Evolutionary conservation across 2,329 filamentous ascomycete genomes (phyloP), one percentile per base, ranked within the genome.

Genomic region (Beauveria caledonica): DNA sequence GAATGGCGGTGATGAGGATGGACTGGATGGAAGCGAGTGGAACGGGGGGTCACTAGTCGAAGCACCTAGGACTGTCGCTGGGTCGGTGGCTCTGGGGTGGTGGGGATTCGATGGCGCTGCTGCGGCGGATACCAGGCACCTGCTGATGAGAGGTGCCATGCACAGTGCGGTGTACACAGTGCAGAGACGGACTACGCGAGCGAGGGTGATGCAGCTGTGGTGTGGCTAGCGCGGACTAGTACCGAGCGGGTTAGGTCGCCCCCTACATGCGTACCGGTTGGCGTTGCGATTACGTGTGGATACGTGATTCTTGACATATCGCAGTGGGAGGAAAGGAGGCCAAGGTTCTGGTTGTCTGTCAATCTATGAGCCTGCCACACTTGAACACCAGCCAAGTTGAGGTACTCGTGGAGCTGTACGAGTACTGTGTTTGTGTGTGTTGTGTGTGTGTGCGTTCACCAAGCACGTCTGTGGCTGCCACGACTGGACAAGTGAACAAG

Each of bases 11-110:
- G 51, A 62, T 60, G 61, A 54, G 61, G 48, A 62, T 54, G 52
- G 61, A 40, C 57, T 60, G 50, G 58, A 60, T 63, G 55, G 60
- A 63, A 62, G 55, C 60, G 48, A 57, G 62, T 57, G 62, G 60
- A 60, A 63, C 60, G 56, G 60, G 60, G 56, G 56, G 61, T 52
- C 51, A 29, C 51, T 51, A 55, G 60, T 62, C 49, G 60, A 62
- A 62, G 60, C 48, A 62, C 40, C 60, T 58, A 50, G 60, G 40
- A 62, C 58, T 48, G 50, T 60, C 58, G 49, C 50, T 60, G 60
- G 48, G 44, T 40, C 54, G 33, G 51, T 53, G 33, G 29, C 42
- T 55, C 59, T 50, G 59, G 51, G 59, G 52, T 55, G 53, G 59
- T 49, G 59, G 46, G 59, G 36, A 17, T 49, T 60, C 50, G 46